A percentile compares a stretch with the other conserved stretches of the same genome.
These are phyloP conservation scores for Colletotrichum liriopes DNA, from an alignment of 2,329 filamentous ascomycete genomes.

Conservation along the genomic window DNA sequence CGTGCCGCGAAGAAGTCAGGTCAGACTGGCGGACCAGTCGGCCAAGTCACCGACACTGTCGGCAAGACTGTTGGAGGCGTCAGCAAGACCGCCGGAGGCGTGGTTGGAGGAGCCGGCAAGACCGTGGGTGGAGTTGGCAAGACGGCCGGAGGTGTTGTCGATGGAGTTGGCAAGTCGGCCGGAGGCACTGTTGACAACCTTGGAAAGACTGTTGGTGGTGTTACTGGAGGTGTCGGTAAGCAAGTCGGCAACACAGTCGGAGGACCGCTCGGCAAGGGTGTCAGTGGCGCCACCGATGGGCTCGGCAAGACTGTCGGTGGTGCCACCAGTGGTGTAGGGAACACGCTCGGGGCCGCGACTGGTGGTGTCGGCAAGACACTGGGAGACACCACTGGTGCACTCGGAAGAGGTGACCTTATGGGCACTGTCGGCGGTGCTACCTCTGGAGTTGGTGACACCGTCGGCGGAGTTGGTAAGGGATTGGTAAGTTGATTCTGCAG, in stretches of 20 bases:
- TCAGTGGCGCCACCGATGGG: constrained; percentile 11
- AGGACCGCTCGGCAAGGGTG: constrained; percentile 26
- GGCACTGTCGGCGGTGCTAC: constrained; percentile 37
- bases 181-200: constrained; percentile 17
- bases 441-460: constrained; percentile 30
- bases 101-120: constrained; percentile 19
- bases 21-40: constrained; percentile 15
- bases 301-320: constrained; percentile 29
- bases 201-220: constrained; percentile 23
- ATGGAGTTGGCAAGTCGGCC: constrained; percentile 25
- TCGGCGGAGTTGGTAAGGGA: constrained; percentile 40
- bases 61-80: constrained; percentile 32
- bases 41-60: constrained; percentile 24
- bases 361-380: constrained; percentile 31
- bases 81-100: constrained; percentile 22
- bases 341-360: constrained; percentile 32
- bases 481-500: constrained; percentile 11
- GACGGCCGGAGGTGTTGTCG: constrained; percentile 10
- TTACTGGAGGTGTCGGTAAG: constrained; percentile 28
- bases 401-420: constrained; percentile 30
- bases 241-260: constrained; percentile 23
- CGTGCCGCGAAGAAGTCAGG: constrained; percentile 15
- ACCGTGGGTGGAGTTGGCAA: constrained; percentile 17
- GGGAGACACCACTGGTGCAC: constrained; percentile 33
- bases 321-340: constrained; percentile 29